Percentiles rank a stretch among this genome's conserved stretches.
These are phyloP conservation scores for Punctularia strigosozonata DNA, from an alignment of 768 basidiomycete genomes.

Conservation along the genomic window DNA sequence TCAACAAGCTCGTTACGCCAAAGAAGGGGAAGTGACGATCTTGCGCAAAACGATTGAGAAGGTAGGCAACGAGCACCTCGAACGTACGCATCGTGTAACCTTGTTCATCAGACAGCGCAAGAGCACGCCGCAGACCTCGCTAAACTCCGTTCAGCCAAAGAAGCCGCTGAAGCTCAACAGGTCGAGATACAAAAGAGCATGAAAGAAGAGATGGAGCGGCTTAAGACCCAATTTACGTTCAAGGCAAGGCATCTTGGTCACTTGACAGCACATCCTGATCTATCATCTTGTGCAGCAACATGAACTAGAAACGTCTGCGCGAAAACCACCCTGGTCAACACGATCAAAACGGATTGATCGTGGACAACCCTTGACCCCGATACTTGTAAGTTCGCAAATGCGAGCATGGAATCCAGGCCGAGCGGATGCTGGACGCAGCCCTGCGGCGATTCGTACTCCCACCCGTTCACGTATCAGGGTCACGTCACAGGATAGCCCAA, in stretches of 20 bases:
- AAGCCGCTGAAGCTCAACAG: constrained; percentile 47
- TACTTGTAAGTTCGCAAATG: constrained; percentile 27
- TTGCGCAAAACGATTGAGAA: constrained; percentile 58
- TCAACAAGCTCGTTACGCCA: constrained; percentile 37
- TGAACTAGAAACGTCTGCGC: constrained; percentile 45
- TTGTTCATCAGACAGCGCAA: constrained; percentile 34
- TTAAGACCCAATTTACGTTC: constrained; percentile 60
- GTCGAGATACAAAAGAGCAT: constrained; percentile 44
- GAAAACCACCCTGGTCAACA: constrained; percentile 35
- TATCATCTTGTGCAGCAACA: constrained; percentile 36
- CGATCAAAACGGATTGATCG: constrained; percentile 27
- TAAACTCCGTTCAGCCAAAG: constrained; percentile 46
- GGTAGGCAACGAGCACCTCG: constrained; percentile 22
- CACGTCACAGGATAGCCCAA: neutral
- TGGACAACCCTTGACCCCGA: constrained; percentile 29
- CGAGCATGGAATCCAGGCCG: constrained; percentile 21
- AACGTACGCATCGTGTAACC: neutral
- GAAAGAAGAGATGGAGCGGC: constrained; percentile 56
- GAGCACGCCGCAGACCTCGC: constrained; percentile 46
- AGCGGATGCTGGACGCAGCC: constrained; percentile 15
- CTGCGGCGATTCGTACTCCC: neutral
- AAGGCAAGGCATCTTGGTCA: constrained; percentile 29
- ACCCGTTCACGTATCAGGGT: neutral
- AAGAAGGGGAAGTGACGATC: constrained; percentile 62
- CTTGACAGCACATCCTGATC: neutral